These are phyloP conservation scores for Panellus pusillus DNA, from an alignment of 768 basidiomycete species.

Conservation along the genomic window DNA sequence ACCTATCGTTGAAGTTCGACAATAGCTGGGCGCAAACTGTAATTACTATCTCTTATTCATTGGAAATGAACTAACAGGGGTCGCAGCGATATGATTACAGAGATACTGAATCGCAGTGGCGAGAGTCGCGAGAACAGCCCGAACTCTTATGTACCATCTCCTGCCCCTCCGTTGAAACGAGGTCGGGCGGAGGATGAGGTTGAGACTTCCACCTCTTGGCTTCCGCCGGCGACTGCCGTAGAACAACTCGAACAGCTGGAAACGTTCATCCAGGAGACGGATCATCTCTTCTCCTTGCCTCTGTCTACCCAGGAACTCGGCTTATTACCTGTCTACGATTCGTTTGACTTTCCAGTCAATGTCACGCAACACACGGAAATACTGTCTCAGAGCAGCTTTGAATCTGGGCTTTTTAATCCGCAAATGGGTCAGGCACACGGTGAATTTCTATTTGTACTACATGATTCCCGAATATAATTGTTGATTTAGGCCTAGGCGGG, in stretches of 20 bases:
- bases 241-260: slow-evolving; percentile 5
- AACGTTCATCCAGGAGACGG: neutral
- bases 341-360: slow-evolving; percentile 4
- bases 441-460: too few species aligned
- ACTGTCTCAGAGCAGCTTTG: too few species aligned
- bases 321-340: slow-evolving; percentile 4
- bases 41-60: neutral
- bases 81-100: slow-evolving; percentile 7
- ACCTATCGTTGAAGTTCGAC: slow-evolving; percentile 2
- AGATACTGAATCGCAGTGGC: slow-evolving; percentile 8
- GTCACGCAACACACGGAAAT: neutral
- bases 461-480: too few species aligned
- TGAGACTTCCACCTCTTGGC: neutral
- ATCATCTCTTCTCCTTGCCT: slow-evolving; percentile 12
- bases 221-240: neutral
- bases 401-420: too few species aligned
- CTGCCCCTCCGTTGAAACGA: slow-evolving; percentile 1
- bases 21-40: slow-evolving; percentile 8
- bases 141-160: neutral
- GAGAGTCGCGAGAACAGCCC: neutral
- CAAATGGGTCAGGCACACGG: too few species aligned
- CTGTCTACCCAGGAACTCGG: slow-evolving; percentile 12
- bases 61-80: neutral
- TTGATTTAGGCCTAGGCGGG: too few species aligned
- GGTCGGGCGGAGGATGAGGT: neutral